phyloP scores from a whole-genome alignment of 306 rosid species.

The Pueraria montana region DNA sequence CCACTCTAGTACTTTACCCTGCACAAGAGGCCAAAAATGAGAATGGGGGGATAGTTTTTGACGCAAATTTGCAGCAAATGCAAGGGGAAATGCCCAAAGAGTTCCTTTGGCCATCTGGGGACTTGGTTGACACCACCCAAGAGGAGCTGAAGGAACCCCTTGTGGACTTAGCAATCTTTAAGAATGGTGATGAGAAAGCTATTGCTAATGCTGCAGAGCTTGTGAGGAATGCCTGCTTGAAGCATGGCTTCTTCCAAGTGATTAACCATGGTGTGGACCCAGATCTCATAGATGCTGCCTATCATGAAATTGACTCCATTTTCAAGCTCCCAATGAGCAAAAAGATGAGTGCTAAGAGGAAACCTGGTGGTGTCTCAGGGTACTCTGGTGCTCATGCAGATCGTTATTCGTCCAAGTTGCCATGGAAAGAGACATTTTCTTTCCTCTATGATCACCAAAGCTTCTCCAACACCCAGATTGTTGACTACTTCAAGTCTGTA shows the following conservation, averaged over 20 bases:
- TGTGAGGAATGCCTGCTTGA: constrained; percentile 60
- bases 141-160: constrained; percentile 75
- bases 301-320: constrained; percentile 58
- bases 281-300: constrained; percentile 61
- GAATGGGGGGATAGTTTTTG: constrained; percentile 42
- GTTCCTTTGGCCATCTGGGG: constrained; percentile 66
- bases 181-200: constrained; percentile 49
- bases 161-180: constrained; percentile 56
- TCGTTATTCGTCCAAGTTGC: constrained; percentile 67
- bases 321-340: constrained; percentile 59
- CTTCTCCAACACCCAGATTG: constrained; percentile 47
- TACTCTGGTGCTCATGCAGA: constrained; percentile 84
- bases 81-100: constrained; percentile 60
- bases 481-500: constrained; percentile 64
- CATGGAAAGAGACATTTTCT: constrained; percentile 83
- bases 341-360: constrained; percentile 55
- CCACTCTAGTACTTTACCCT: constrained; percentile 43
- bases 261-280: constrained; percentile 70
- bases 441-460: constrained; percentile 45
- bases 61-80: constrained; percentile 50
- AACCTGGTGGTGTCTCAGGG: constrained; percentile 57
- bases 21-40: constrained; percentile 42
- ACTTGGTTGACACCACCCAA: constrained; percentile 40
- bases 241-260: constrained; percentile 78
- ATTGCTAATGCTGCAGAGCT: constrained; percentile 58